Base-by-base conservation (phyloP, 305 asterid genomes). In the Striga hermonthica region DNA sequence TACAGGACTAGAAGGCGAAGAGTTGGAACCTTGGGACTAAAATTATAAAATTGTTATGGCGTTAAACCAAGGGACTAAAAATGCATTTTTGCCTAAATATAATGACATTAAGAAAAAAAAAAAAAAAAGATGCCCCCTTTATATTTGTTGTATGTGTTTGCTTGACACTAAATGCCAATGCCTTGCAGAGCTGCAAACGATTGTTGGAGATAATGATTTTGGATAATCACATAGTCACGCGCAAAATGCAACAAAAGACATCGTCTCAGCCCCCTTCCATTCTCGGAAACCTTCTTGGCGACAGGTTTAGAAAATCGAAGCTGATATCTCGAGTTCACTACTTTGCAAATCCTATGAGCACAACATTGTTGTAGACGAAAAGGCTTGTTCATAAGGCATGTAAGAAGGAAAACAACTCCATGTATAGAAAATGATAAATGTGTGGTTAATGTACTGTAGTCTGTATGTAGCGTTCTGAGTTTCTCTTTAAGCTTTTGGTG, bases 271-370 rank as follows among this genome's bases (percentile, higher is more conserved):
- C 93, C 22, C 96, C 97, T 37, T 62, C 86, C 55, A 80, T 93
- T 75, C 81, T 90, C 60, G 48, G 70, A 37, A 64, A 74, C 70
- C 84, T 82, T 66, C 61, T 88, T 56, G 92, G 86, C 22, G 59
- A 74, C 75, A 60, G 61, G 68, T 65, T 71, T 57, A 81, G 65
- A 73, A 82, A 82, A 77, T 56, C 88, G 0, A 77, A 76, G 76
- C 38, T 77, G 56, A 45, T 79, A 40, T 70, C 35, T 22, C 74
- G 82, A 64, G 81, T 81, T 65, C 96, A 93, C 78, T 85, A 83
- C 10, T 93, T 88, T 72, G 91, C 96, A n/a, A 93, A 88, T 71
- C 89, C 92, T 57, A 71, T 41, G 79, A 83, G 92, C 78, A 80
- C 83, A 47, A 59, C 62, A 66, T 74, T 84, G 55, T 69, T 91